Percentiles rank a stretch among this genome's conserved stretches.
These are phyloP conservation scores for Bondarzewia mesenterica DNA, from an alignment of 1,284 basidiomycete species.

Conservation along the genomic window DNA sequence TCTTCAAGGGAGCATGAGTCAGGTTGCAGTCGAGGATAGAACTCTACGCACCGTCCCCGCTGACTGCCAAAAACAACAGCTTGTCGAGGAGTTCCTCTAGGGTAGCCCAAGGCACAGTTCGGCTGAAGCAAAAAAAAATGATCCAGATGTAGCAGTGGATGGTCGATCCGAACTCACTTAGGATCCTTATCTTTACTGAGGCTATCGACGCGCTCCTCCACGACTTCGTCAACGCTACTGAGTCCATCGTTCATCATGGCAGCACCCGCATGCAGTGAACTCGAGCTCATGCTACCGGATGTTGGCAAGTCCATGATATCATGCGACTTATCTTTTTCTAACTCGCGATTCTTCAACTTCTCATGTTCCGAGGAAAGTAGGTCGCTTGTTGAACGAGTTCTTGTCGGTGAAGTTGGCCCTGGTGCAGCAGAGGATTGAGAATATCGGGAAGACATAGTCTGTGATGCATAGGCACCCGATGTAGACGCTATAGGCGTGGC, in stretches of 20 bases:
- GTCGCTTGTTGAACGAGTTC: constrained; percentile 49
- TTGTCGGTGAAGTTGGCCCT: constrained; percentile 33
- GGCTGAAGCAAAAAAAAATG: constrained; percentile 6
- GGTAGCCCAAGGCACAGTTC: constrained; percentile 48
- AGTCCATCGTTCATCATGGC: constrained; percentile 7
- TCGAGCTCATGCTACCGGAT: constrained; percentile 1
- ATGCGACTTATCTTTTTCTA: constrained; percentile 3
- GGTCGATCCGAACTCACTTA: constrained; percentile 20
- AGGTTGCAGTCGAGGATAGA: background rate
- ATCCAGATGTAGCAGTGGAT: background rate
- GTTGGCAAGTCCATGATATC: constrained; percentile 6
- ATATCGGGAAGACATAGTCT: constrained; percentile 20
- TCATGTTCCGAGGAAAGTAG: constrained; percentile 39
- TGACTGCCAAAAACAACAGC: constrained; percentile 64
- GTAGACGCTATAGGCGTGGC: constrained; percentile 42
- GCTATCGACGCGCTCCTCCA: constrained; percentile 10
- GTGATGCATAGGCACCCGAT: constrained; percentile 20
- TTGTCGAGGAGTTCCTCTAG: constrained; percentile 72
- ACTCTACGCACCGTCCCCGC: constrained; percentile 58
- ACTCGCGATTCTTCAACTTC: constrained; percentile 24
- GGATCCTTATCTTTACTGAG: constrained; percentile 19
- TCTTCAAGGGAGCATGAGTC: constrained; percentile 33
- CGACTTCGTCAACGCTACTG: constrained; percentile 9
- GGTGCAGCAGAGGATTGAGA: constrained; percentile 20
- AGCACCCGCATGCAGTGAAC: constrained; percentile 5